Percentiles rank a stretch among this genome's conserved stretches.
Conservation (phyloP, 257 asterid genomes). For the Solanum sparsipilum region DNA sequence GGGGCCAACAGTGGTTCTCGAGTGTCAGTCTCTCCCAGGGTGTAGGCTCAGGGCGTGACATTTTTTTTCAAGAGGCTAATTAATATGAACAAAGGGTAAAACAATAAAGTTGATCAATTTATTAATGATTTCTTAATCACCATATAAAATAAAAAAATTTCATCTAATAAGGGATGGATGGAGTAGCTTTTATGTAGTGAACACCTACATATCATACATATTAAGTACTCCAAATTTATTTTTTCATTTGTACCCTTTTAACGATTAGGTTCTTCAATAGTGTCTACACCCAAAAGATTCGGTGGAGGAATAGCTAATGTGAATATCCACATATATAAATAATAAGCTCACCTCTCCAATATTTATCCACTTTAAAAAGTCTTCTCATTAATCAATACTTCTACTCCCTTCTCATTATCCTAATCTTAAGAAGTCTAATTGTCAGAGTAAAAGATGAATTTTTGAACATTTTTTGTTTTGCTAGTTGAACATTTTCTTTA, state of each 20-base stretch:
- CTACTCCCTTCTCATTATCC: background rate
- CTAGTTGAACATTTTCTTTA: no score
- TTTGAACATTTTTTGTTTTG: background rate
- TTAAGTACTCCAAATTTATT: background rate
- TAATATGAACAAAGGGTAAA: no score
- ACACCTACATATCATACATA: background rate
- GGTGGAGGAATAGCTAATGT: background rate
- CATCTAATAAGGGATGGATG: no score
- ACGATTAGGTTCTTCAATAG: background rate
- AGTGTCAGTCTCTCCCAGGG: no score
- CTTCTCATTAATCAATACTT: background rate
- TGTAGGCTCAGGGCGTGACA: no score
- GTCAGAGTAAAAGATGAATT: background rate
- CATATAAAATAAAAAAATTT: no score
- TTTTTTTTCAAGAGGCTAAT: no score
- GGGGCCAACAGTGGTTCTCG: no score
- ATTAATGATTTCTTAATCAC: no score
- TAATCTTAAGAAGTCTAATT: no score
- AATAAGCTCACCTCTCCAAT: no score
- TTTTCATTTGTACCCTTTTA: background rate
- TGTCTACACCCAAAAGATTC: background rate
- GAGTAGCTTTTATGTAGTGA: background rate
- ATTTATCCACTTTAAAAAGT: background rate
- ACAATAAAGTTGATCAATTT: no score
- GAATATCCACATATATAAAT: background rate